A percentile compares a stretch with the other conserved stretches of the same genome.
Evolutionary conservation across 768 basidiomycete genomes (phyloP).

Genomic region (Trametes cubensis): DNA sequence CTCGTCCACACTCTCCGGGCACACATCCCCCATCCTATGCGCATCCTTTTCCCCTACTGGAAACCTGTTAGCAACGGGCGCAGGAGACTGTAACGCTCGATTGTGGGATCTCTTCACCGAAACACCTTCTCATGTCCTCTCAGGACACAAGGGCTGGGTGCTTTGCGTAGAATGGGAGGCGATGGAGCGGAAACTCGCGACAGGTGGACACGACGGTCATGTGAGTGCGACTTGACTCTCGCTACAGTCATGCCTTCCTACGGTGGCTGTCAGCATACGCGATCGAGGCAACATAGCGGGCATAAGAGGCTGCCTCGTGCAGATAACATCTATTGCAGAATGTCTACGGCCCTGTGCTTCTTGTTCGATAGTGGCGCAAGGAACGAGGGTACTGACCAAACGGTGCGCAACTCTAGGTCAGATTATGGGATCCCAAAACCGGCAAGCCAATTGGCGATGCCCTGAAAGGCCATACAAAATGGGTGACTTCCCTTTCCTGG

Average conservation of each 20-base stretch:
- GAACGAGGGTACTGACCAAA: slow-evolving; percentile 1
- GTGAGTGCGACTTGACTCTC: slow-evolving; percentile 46
- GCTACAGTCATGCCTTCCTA: too few relatives aligned
- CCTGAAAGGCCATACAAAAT: slow-evolving; percentile 91
- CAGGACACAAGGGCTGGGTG: slow-evolving; percentile 95
- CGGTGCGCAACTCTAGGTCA: slow-evolving; percentile 45
- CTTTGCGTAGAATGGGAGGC: slow-evolving; percentile 98
- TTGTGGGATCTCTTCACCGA: slow-evolving; percentile 96
- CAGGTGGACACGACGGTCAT: slow-evolving; percentile 93
- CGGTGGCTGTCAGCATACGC: too few relatives aligned
- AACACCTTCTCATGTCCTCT: slow-evolving; percentile 82
- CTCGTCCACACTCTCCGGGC: slow-evolving; percentile 89
- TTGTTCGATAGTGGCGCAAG: background rate
- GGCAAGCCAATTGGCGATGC: slow-evolving; percentile 89
- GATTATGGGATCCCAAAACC: slow-evolving; percentile 92
- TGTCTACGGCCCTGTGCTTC: background rate
- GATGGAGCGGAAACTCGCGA: slow-evolving; percentile 85
- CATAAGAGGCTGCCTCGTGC: too few relatives aligned
- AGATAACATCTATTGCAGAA: too few relatives aligned
- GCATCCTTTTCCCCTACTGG: slow-evolving; percentile 96
- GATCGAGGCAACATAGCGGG: too few relatives aligned
- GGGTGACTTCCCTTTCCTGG: slow-evolving; percentile 95
- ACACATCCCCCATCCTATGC: slow-evolving; percentile 90
- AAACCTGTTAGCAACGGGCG: slow-evolving; percentile 87
- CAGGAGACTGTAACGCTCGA: slow-evolving; percentile 90